Evolutionary conservation across 441 rosid species (phyloP).

Genomic region (Sinapis alba): DNA sequence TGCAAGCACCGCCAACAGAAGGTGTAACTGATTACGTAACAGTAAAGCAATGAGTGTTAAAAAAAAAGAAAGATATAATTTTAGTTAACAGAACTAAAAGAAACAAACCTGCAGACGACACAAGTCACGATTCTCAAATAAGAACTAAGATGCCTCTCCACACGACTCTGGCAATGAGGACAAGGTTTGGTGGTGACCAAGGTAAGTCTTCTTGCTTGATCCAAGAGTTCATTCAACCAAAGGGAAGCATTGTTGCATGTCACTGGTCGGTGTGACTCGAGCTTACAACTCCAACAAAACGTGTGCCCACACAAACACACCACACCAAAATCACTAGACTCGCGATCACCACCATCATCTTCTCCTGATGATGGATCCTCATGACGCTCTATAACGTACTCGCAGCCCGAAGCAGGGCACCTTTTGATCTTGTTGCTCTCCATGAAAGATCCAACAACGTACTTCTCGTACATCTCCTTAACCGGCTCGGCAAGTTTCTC

Average conservation of each 20-base stretch:
- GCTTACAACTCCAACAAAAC: conserved; percentile 28
- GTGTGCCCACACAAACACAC: conserved; percentile 30
- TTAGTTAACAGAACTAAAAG: background rate
- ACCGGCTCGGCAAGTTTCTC: background rate
- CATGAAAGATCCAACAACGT: background rate
- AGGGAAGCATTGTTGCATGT: conserved; percentile 18
- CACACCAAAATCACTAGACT: background rate
- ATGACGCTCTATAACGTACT: conserved; percentile 15
- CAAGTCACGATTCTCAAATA: conserved; percentile 5
- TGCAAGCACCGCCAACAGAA: conserved; percentile 29
- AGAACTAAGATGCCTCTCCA: too few relatives aligned
- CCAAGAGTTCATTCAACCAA: conserved; percentile 4
- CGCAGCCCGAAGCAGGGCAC: conserved; percentile 25
- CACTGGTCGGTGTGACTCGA: conserved; percentile 32
- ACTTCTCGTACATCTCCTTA: conserved; percentile 22
- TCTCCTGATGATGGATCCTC: background rate
- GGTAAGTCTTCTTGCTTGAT: background rate
- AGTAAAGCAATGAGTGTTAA: background rate
- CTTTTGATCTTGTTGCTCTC: conserved; percentile 10
- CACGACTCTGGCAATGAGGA: conserved; percentile 5
- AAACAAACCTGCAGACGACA: conserved; percentile 27
- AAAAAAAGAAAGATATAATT: too few relatives aligned
- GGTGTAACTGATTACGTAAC: background rate
- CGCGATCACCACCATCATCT: background rate
- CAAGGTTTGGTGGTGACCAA: conserved; percentile 15